phyloP scores from a whole-genome alignment of 2,329 filamentous ascomycete species.

The Dactylellina haptotyla region DNA sequence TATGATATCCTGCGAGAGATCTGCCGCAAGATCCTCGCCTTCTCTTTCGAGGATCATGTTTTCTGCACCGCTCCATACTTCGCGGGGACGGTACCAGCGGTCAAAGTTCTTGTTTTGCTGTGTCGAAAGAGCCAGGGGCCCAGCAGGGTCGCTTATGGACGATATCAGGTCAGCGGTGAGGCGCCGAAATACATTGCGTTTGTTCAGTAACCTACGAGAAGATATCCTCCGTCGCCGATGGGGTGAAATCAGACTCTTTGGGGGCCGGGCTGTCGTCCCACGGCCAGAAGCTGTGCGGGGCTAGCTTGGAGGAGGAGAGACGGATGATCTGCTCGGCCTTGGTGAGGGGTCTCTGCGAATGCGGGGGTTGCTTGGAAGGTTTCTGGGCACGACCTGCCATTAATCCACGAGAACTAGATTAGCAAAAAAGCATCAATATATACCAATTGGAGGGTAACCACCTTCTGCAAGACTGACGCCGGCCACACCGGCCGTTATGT shows the following conservation, averaged over 20 bases:
- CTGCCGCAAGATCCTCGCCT: conserved; percentile 67
- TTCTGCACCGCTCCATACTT: conserved; percentile 66
- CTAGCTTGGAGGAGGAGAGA: conserved; percentile 78
- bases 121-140: conserved; percentile 75
- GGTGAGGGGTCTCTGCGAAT: conserved; percentile 67
- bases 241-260: conserved; percentile 70
- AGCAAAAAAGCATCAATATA: neutral
- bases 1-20: conserved; percentile 93
- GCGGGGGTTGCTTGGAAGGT: conserved; percentile 10
- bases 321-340: conserved; percentile 80
- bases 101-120: conserved; percentile 79
- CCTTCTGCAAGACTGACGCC: conserved; percentile 12
- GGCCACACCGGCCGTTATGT: conserved; percentile 23
- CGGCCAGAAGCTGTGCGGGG: conserved; percentile 83
- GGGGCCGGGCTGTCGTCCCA: conserved; percentile 75
- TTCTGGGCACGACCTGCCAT: too few relatives aligned
- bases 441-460: neutral
- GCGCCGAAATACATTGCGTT: neutral
- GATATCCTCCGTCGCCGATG: conserved; percentile 62
- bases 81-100: conserved; percentile 80
- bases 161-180: neutral
- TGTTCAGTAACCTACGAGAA: conserved; percentile 70
- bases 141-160: conserved; percentile 71
- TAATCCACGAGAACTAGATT: too few relatives aligned
- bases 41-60: conserved; percentile 68